A percentile compares a stretch with the other conserved stretches of the same genome.
These are phyloP conservation scores for Wickerhamomyces bovis DNA, from an alignment of 805 yeast species.

Conservation along the genomic window DNA sequence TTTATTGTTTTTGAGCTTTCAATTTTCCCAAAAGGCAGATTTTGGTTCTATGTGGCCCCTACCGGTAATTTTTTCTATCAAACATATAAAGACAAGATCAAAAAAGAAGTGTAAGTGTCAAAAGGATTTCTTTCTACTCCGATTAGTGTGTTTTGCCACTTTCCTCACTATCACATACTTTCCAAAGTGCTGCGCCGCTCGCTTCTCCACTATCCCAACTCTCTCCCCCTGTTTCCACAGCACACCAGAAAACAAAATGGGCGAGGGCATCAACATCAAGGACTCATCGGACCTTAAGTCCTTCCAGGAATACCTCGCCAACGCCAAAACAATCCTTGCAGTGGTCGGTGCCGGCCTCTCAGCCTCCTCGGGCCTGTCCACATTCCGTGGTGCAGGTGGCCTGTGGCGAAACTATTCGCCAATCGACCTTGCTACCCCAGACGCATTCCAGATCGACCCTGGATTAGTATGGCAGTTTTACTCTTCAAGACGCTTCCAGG, in stretches of 20 bases:
- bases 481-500: slow-evolving; percentile 57
- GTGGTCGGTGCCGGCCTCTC: slow-evolving; percentile 82
- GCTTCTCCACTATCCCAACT: too few relatives aligned
- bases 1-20: neutral
- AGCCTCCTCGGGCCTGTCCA: slow-evolving; percentile 69
- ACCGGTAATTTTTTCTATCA: neutral
- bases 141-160: neutral
- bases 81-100: too few relatives aligned
- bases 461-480: slow-evolving; percentile 90
- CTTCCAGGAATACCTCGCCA: slow-evolving; percentile 45
- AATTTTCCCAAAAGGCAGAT: neutral
- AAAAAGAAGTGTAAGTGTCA: too few relatives aligned
- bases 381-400: slow-evolving; percentile 68
- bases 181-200: neutral
- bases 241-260: slow-evolving; percentile 1
- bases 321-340: slow-evolving; percentile 48
- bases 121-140: too few relatives aligned
- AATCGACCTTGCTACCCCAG: slow-evolving; percentile 86
- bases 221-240: too few relatives aligned
- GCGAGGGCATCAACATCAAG: slow-evolving; percentile 2
- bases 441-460: slow-evolving; percentile 79
- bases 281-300: slow-evolving; percentile 15
- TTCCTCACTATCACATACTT: neutral
- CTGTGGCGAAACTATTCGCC: slow-evolving; percentile 74
- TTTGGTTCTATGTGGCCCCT: neutral